phyloP scores from a whole-genome alignment of 768 basidiomycete genomes.

The Macrolepiota fuliginosa region DNA sequence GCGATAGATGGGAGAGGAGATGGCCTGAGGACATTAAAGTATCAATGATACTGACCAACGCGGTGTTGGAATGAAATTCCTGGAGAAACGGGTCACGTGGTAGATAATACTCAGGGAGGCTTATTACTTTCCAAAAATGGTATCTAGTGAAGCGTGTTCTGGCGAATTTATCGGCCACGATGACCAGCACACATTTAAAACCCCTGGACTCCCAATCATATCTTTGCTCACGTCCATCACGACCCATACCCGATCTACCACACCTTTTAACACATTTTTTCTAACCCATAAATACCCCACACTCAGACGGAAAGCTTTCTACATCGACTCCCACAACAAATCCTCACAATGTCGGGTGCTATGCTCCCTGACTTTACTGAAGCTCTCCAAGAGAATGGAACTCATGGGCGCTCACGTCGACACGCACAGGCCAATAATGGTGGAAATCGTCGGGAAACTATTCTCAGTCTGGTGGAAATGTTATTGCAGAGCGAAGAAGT shows the following conservation, averaged over 20 bases:
- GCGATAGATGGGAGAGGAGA: conserved; percentile 1
- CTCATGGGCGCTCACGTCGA: neutral
- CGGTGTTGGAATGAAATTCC: neutral
- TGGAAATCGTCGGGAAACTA: conserved; percentile 39
- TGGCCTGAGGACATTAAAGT: neutral
- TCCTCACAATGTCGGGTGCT: neutral
- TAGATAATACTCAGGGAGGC: neutral
- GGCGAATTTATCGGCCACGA: conserved; percentile 1
- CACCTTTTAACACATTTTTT: neutral
- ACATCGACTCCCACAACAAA: neutral
- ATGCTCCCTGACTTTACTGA: conserved; percentile 13
- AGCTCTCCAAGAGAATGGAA: conserved; percentile 3
- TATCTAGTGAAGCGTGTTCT: neutral
- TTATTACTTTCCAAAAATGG: neutral
- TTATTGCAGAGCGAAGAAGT: conserved; percentile 35
- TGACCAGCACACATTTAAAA: neutral
- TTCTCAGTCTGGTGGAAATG: conserved; percentile 50
- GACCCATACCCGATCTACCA: neutral
- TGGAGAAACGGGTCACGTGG: conserved; percentile 6
- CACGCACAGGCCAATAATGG: neutral
- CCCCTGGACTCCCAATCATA: neutral
- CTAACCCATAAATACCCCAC: neutral
- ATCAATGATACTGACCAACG: neutral
- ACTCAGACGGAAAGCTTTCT: neutral
- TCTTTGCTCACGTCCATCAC: neutral